Evolutionary conservation across 2,329 filamentous ascomycete genomes (phyloP).

Genomic region (Fusarium sp.): DNA sequence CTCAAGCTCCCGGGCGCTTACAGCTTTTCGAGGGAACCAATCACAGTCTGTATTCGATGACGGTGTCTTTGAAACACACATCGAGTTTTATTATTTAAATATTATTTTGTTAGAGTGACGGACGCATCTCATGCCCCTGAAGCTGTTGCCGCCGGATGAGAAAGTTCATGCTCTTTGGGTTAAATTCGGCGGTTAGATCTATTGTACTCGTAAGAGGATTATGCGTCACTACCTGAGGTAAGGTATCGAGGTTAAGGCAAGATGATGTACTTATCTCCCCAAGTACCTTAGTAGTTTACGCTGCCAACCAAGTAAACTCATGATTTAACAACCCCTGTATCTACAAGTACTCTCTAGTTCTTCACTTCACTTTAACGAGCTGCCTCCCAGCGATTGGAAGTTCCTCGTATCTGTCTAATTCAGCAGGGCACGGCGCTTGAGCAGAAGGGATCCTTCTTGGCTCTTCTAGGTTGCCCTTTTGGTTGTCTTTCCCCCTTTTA

Average conservation of each 20-base stretch:
- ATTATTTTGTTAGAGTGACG: constrained; percentile 11
- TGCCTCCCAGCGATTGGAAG: constrained; percentile 24
- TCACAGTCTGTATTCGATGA: constrained; percentile 24
- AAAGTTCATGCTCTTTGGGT: neutral
- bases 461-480: constrained; percentile 6
- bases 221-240: too few relatives aligned
- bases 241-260: too few relatives aligned
- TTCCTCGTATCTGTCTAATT: constrained; percentile 8
- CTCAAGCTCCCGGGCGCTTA: constrained; percentile 48
- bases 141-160: constrained; percentile 18
- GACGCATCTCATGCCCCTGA: constrained; percentile 23
- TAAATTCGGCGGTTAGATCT: constrained; percentile 15
- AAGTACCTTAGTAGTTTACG: too few relatives aligned
- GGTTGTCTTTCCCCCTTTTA: constrained; percentile 1
- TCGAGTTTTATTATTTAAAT: constrained; percentile 12
- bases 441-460: constrained; percentile 20
- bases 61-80: constrained; percentile 11
- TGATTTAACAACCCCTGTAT: neutral
- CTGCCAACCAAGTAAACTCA: too few relatives aligned
- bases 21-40: constrained; percentile 41
- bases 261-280: too few relatives aligned
- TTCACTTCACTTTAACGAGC: constrained; percentile 14
- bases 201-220: neutral
- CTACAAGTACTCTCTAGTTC: neutral
- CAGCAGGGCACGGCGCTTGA: constrained; percentile 33